phyloP scores from a whole-genome alignment of 75 land plant species.

The Picea sitchensis region DNA sequence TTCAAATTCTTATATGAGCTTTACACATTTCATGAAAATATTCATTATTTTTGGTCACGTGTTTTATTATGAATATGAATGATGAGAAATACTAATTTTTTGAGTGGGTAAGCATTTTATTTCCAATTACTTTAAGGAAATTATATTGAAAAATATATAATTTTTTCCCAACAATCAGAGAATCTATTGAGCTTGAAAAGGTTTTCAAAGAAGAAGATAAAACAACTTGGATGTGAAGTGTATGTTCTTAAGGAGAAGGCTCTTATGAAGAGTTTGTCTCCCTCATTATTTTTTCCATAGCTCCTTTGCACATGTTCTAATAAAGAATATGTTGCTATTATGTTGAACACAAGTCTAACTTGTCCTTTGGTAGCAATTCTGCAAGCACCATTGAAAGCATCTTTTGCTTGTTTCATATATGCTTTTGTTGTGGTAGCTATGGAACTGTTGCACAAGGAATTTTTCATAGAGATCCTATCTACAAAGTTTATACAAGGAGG shows the following conservation, averaged over 20 bases:
- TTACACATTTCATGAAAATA: background rate
- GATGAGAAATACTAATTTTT: background rate
- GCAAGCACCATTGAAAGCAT: constrained; percentile 63
- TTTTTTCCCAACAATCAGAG: constrained; percentile 29
- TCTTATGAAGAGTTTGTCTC: constrained; percentile 48
- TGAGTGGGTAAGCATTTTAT: background rate
- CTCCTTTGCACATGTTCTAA: constrained; percentile 71
- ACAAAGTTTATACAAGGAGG: too few species aligned
- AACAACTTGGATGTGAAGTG: constrained; percentile 60
- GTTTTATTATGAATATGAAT: background rate
- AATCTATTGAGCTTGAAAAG: constrained; percentile 76
- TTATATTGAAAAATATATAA: background rate
- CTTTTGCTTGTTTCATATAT: constrained; percentile 65
- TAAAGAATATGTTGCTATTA: constrained; percentile 56
- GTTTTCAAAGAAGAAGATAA: constrained; percentile 65
- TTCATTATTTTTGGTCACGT: background rate
- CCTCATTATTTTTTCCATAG: constrained; percentile 66
- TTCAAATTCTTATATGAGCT: background rate
- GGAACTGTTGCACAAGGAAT: constrained; percentile 75
- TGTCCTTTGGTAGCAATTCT: constrained; percentile 72
- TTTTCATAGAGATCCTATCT: too few species aligned
- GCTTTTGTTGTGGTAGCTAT: constrained; percentile 65
- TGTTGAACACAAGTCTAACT: constrained; percentile 59
- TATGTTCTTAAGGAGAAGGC: constrained; percentile 81
- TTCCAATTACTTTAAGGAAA: background rate